A percentile compares a stretch with the other conserved stretches of the same genome.
Evolutionary conservation across 2,329 filamentous ascomycete genomes (phyloP).

Genomic region (Venturia effusa): DNA sequence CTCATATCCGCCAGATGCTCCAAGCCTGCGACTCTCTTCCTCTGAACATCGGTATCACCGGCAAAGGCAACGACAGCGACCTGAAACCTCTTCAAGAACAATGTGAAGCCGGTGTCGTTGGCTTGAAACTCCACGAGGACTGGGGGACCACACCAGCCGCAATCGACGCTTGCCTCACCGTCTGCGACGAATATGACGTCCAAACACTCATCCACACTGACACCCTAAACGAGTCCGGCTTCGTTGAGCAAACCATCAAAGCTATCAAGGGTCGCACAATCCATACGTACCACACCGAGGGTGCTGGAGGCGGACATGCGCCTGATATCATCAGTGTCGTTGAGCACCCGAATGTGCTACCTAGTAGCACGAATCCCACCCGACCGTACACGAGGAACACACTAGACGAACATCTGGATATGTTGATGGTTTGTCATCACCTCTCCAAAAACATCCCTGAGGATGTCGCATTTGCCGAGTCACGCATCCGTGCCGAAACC

Average conservation of each 20-base stretch:
- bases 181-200: constrained; percentile 85
- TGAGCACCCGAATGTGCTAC: constrained; percentile 77
- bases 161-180: constrained; percentile 73
- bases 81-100: constrained; percentile 65
- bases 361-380: constrained; percentile 85
- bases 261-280: constrained; percentile 80
- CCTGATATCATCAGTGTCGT: constrained; percentile 94
- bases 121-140: constrained; percentile 90
- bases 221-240: constrained; percentile 94
- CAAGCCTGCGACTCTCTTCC: constrained; percentile 74
- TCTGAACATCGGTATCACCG: constrained; percentile 81
- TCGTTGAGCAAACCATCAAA: constrained; percentile 82
- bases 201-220: constrained; percentile 94
- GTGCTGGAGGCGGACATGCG: constrained; percentile 86
- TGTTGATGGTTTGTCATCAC: constrained; percentile 98
- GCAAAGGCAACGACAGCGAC: constrained; percentile 81
- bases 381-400: constrained; percentile 86
- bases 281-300: constrained; percentile 95
- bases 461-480: constrained; percentile 91
- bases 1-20: constrained; percentile 79
- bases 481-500: constrained; percentile 86
- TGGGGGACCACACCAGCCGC: constrained; percentile 88
- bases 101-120: constrained; percentile 71
- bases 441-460: constrained; percentile 86
- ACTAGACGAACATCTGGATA: constrained; percentile 90